Base-by-base conservation (phyloP, 768 basidiomycete genomes). In the Lactifluus volemus region DNA sequence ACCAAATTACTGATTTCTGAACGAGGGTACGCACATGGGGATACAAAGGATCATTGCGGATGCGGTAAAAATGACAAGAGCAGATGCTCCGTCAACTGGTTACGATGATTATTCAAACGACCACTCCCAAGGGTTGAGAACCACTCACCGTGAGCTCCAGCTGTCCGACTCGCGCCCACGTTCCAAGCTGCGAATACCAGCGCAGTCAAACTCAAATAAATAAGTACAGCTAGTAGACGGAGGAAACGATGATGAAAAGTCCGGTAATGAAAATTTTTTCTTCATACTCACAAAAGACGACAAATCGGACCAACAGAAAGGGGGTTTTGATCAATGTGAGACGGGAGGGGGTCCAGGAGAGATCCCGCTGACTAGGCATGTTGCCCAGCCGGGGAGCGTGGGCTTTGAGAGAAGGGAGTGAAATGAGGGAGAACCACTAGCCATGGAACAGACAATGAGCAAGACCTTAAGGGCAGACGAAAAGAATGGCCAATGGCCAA, bases 281-380 rank as follows among this genome's bases (percentile, higher is more conserved):
- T 0, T 69, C 81, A 67, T 63, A 86, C 86, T 60, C 12, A 60
- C 78, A 55, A 61, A 86, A 80, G 55, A 81, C 70, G 42, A 84
- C 76, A 29, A 80, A 77, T 58, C 86, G 82, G 59, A 79, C 68
- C 59, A 83, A 69, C 53, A 86, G 70, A 69, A 88, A 84, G 5
- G 78, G 72, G 68, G 78, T 85, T 56, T 70, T 73, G 76, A 80
- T 77, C 36, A 52, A 14, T 19, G 41, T 19, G 21, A 49, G 53
- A 10, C 47, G 53, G 48, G 32, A 38, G 21, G 50, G 42, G 4
- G 30, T 10, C 39, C 25, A 41, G n/a, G 38, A 32, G 29, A 57
- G 38, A 11, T 30, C 56, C 49, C 34, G 41, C 32, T 41, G 36
- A 44, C 41, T 29, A 42, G 57, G 19, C 57, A 58, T 58, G 17